Evolutionary conservation across 345 rosid species (phyloP).

Genomic region (Aethionema arabicum): DNA sequence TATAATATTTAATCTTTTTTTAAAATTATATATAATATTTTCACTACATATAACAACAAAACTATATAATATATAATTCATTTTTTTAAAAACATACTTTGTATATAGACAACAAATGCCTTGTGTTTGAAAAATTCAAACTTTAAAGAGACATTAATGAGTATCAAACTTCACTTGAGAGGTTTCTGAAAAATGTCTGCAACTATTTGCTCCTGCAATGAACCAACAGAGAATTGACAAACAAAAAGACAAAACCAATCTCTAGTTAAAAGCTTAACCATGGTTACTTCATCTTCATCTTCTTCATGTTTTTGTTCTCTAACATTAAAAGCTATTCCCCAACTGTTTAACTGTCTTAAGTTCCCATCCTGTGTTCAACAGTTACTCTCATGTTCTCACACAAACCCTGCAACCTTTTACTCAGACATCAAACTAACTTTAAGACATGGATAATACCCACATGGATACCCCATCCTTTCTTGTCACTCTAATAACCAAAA

Average conservation of each 20-base stretch:
- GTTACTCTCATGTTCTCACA: conserved; percentile 36
- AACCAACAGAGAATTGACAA: conserved; percentile 30
- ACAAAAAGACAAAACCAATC: conserved; percentile 30
- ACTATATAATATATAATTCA: too few species aligned
- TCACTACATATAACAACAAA: too few species aligned
- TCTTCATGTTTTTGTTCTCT: background rate
- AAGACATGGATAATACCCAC: conserved; percentile 32
- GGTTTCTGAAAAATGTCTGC: conserved; percentile 22
- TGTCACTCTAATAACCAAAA: too few species aligned
- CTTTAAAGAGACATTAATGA: conserved; percentile 28
- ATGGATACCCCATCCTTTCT: conserved; percentile 15
- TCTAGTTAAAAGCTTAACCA: conserved; percentile 6
- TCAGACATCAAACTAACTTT: conserved; percentile 32
- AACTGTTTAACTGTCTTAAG: conserved; percentile 39
- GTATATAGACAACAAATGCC: conserved; percentile 23
- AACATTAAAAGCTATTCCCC: conserved; percentile 37
- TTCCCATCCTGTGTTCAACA: conserved; percentile 37
- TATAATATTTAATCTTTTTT: too few species aligned
- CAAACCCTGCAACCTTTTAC: conserved; percentile 37
- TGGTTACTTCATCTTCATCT: conserved; percentile 21
- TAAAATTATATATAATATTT: too few species aligned
- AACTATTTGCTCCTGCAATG: conserved; percentile 24
- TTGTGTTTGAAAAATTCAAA: conserved; percentile 13
- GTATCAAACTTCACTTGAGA: conserved; percentile 29
- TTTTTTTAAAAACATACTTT: conserved; percentile 8